Base-by-base conservation (phyloP, 345 rosid genomes). In the Sonneratia caseolaris region DNA sequence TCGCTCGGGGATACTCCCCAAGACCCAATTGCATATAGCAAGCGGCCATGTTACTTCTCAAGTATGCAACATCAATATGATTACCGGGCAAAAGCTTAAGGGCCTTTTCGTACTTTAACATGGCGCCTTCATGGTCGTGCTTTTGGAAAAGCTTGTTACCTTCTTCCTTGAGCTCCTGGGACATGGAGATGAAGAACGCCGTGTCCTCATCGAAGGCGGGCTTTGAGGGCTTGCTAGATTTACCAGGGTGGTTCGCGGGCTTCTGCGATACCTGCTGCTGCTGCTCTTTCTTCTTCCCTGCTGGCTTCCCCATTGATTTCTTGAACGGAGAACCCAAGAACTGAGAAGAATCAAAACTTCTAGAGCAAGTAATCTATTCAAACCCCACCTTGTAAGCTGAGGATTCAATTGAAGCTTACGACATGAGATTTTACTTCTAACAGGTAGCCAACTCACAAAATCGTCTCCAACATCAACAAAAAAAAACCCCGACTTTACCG, bases 11-110 rank as follows among this genome's bases (percentile, higher is more conserved):
- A 27, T 87, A 95, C 87, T 95, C 99, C 19, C 97, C 97, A 4
- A 95, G 70, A 70, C 99, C 99, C 96, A 95, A 79, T 69, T 92
- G 96, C 96, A 92, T 95, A 79, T 90, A 95, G 73, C 98, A 92
- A 68, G 88, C 81, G 37, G 99, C 99, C 98, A 95, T 95, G 51
- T 87, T 86, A 66, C 81, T 87, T 64, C 89, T 89, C 59, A 95
- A 79, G 83, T 88, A 86, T 48, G 98, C 97, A 1, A 90, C 86
- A 68, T 92, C 98, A 37, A 89, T 86, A 37, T 95, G 98, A 53
- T 81, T 92, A n/a, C 72, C 83, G 0, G 99, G 99, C 61, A 95
- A 86, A 18, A 95, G 86, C 79, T 92, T 95, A 70, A 95, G 85
- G 74, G 98, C 98, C 76, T 95, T 95, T 77, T 95, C 98, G 51